Evolutionary conservation across 2,329 filamentous ascomycete genomes (phyloP).

Genomic region (Cladobotryum protrusum): DNA sequence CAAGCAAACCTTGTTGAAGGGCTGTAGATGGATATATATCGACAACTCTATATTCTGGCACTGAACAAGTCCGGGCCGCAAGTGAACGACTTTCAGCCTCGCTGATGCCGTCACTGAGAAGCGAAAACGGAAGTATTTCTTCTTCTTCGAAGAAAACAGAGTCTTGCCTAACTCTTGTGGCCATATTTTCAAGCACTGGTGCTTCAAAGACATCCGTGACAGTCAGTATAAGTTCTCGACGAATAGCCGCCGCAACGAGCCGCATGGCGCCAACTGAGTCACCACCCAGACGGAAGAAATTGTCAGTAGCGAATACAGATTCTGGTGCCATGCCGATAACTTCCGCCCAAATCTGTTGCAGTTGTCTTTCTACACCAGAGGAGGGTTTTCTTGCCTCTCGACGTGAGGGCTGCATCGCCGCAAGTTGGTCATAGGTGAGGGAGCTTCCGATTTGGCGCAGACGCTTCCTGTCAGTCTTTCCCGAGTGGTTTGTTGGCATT

Average conservation of each 20-base stretch:
- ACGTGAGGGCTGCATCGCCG: constrained; percentile 6
- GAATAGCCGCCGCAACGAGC: constrained; percentile 28
- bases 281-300: constrained; percentile 34
- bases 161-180: too few relatives aligned
- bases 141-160: too few relatives aligned
- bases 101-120: background rate
- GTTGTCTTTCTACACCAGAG: constrained; percentile 12
- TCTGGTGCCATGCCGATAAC: constrained; percentile 30
- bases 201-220: constrained; percentile 23
- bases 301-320: constrained; percentile 25
- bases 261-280: constrained; percentile 36
- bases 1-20: constrained; percentile 7
- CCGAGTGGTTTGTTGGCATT: constrained; percentile 1
- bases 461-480: constrained; percentile 10
- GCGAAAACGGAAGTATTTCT: too few relatives aligned
- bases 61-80: background rate
- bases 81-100: background rate
- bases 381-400: constrained; percentile 9
- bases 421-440: constrained; percentile 6
- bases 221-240: constrained; percentile 18
- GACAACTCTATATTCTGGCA: background rate
- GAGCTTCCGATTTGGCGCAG: constrained; percentile 8
- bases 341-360: constrained; percentile 30
- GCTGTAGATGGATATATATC: constrained; percentile 7
- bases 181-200: constrained; percentile 10